Percentiles rank a stretch among this genome's conserved stretches.
Evolutionary conservation across 176 grass and related monocot genomes (phyloP).

Genomic region (Avena eriantha): DNA sequence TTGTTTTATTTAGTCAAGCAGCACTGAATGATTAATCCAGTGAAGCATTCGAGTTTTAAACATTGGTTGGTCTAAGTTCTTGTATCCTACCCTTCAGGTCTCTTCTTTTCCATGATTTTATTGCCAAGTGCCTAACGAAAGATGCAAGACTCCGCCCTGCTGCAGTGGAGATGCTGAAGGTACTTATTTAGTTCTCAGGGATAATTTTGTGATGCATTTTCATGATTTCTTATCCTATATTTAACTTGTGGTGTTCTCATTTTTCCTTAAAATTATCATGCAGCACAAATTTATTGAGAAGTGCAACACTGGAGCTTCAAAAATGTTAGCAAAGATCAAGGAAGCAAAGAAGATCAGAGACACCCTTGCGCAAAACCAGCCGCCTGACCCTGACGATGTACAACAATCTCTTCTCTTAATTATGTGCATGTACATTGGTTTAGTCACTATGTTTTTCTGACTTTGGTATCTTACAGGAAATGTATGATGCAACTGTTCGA

Average conservation of each 20-base stretch:
- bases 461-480: conserved; percentile 51
- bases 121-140: conserved; percentile 99
- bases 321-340: conserved; percentile 95
- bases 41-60: background rate
- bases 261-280: conserved; percentile 26
- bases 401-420: conserved; percentile 20
- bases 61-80: conserved; percentile 27
- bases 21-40: conserved; percentile 21
- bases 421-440: conserved; percentile 43
- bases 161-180: conserved; percentile 96
- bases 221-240: conserved; percentile 30
- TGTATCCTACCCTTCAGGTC: conserved; percentile 67
- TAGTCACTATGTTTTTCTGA: conserved; percentile 40
- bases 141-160: conserved; percentile 91
- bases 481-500: conserved; percentile 50
- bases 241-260: conserved; percentile 34
- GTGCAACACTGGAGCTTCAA: conserved; percentile 88
- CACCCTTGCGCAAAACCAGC: conserved; percentile 59
- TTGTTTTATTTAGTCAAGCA: conserved; percentile 34
- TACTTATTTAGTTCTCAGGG: conserved; percentile 47
- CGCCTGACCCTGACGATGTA: conserved; percentile 66
- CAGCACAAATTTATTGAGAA: conserved; percentile 99
- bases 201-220: conserved; percentile 32
- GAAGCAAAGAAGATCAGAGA: conserved; percentile 85
- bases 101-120: conserved; percentile 99